A percentile compares a stretch with the other conserved stretches of the same genome.
These are phyloP conservation scores for Blepharisma japonicum DNA, from an alignment of 73 alveolate genomes.

Conservation along the genomic window DNA sequence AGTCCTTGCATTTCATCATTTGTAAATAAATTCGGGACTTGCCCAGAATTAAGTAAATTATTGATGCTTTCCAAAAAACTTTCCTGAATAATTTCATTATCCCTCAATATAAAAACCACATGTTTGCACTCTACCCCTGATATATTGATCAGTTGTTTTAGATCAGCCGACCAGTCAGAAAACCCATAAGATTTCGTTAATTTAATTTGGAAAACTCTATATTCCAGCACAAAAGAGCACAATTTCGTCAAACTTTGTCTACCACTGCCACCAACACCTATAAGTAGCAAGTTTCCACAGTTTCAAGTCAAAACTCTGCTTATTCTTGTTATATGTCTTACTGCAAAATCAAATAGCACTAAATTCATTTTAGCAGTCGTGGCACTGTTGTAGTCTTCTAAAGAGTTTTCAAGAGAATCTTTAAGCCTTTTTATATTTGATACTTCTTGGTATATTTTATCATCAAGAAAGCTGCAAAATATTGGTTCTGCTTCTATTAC, in stretches of 20 bases:
- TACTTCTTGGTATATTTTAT: slow-evolving; percentile 37
- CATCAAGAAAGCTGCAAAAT: slow-evolving; percentile 32
- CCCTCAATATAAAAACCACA: slow-evolving; percentile 74
- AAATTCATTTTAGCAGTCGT: slow-evolving; percentile 74
- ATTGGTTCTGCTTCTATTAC: slow-evolving; percentile 24
- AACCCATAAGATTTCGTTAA: slow-evolving; percentile 76
- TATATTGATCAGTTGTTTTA: slow-evolving; percentile 70
- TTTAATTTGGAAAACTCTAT: slow-evolving; percentile 75
- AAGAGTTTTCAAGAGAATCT: slow-evolving; percentile 8
- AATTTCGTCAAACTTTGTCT: slow-evolving; percentile 68
- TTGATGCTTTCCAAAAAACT: slow-evolving; percentile 84
- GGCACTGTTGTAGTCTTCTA: slow-evolving; percentile 31
- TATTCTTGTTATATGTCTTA: slow-evolving; percentile 86
- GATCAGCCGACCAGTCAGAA: slow-evolving; percentile 82
- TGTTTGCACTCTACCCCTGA: slow-evolving; percentile 77
- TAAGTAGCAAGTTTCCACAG: slow-evolving; percentile 89
- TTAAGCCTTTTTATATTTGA: slow-evolving; percentile 7
- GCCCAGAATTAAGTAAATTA: slow-evolving; percentile 88
- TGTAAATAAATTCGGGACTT: slow-evolving; percentile 85
- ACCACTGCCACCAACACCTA: slow-evolving; percentile 92
- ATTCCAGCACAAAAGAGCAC: slow-evolving; percentile 83
- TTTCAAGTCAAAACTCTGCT: slow-evolving; percentile 87
- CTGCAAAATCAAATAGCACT: slow-evolving; percentile 92
- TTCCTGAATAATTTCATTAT: slow-evolving; percentile 79
- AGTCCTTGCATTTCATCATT: slow-evolving; percentile 85